Conservation (phyloP, 352 stramenopile genomes). For the Achlya hypogyna region DNA sequence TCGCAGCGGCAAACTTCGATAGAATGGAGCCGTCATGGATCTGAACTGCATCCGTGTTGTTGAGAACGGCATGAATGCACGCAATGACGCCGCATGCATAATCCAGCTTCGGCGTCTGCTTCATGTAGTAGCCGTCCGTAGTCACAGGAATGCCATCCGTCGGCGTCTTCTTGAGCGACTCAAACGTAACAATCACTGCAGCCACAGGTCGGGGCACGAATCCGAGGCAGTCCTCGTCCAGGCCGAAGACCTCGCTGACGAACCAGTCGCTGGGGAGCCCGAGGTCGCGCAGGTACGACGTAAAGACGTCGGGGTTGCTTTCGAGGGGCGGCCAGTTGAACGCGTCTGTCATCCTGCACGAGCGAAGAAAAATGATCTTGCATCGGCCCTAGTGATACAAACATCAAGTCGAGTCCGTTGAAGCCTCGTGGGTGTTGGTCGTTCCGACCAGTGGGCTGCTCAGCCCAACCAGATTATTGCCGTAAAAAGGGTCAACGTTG, state of each 20-base stretch:
- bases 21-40: slow-evolving; percentile 14
- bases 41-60: slow-evolving; percentile 3
- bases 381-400: too few relatives aligned
- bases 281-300: slow-evolving; percentile 9
- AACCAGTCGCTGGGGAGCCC: slow-evolving; percentile 13
- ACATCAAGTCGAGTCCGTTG: too few relatives aligned
- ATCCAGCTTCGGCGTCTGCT: slow-evolving; percentile 16
- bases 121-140: slow-evolving; percentile 12
- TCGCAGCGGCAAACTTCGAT: slow-evolving; percentile 2
- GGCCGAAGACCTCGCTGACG: slow-evolving; percentile 16
- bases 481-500: too few relatives aligned
- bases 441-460: too few relatives aligned
- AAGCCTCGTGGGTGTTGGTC: too few relatives aligned
- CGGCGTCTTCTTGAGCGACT: slow-evolving; percentile 5
- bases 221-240: slow-evolving; percentile 15
- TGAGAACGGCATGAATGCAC: slow-evolving; percentile 17
- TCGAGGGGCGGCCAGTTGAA: slow-evolving; percentile 19
- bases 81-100: slow-evolving; percentile 20
- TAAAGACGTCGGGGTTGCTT: slow-evolving; percentile 20
- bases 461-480: too few relatives aligned
- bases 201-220: slow-evolving; percentile 13
- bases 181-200: slow-evolving; percentile 18
- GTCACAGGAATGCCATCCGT: not conserved
- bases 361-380: not conserved
- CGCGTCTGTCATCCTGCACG: not conserved